Base-by-base conservation (phyloP, 306 rosid genomes). In the Urtica urens region DNA sequence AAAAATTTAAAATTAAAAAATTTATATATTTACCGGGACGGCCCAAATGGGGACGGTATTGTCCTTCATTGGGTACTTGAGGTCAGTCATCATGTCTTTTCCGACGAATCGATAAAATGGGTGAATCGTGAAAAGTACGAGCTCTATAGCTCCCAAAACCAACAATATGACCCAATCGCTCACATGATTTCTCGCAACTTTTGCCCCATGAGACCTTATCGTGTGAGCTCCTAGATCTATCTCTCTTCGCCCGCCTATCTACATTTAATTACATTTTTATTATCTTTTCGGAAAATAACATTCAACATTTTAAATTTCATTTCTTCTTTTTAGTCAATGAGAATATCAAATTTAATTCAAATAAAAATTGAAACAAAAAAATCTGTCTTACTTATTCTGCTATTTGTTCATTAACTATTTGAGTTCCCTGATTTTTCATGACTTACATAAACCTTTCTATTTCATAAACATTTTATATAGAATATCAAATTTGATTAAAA, bases 31-130 rank as follows among this genome's bases (percentile, higher is more conserved):
- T 62, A 90, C 97, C 31, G 95, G 95, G 47, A 90, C 93, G 46
- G 97, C 70, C 97, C 97, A 90, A 19, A 64, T 30, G 21, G 97
- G 97, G n/a, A 90, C 93, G 7, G 93, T 81, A 68, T 75, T 84
- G 4, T 39, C 78, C 65, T 79, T 79, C 72, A 90, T 23, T 38
- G 97, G 97, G 53, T 74, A 90, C 57, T 47, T 84, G 30, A 90
- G 95, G 51, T 90, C 97, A 13, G 60, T 70, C 97, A 90, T 74
- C 97, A 81, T 84, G 23, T 78, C 97, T 70, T 81, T 78, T 29
- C 95, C 95, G 2, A 90, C 95, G 46, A 76, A 90, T 49, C 97
- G 97, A 58, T 60, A 49, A 74, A 90, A 90, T 5, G 97, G 97
- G 35, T 74, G 74, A 68, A 72, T 72, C 23, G 49, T 10, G 33